phyloP scores from a whole-genome alignment of 73 alveolate species.

The Paramecium sonneborni region DNA sequence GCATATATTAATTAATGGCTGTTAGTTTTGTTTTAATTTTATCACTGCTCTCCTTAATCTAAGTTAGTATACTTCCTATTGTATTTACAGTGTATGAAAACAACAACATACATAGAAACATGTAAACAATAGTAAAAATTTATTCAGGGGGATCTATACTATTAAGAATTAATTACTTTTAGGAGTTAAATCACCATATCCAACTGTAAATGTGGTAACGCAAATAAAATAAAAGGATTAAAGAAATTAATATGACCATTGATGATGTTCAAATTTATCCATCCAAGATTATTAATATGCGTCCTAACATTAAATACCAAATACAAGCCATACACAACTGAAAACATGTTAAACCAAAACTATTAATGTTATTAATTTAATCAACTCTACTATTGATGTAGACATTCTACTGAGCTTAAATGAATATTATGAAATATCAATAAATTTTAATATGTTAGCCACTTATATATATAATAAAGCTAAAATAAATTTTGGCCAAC shows the following conservation, averaged over 20 bases:
- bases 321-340: slow-evolving; percentile 24
- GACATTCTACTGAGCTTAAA: background rate
- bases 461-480: background rate
- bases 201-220: slow-evolving; percentile 62
- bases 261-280: background rate
- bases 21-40: background rate
- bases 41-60: slow-evolving; percentile 10
- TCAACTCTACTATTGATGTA: background rate
- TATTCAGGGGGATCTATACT: background rate
- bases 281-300: background rate
- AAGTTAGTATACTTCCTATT: background rate
- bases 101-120: slow-evolving; percentile 13
- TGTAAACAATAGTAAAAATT: slow-evolving; percentile 11
- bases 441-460: background rate
- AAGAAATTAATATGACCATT: slow-evolving; percentile 6
- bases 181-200: slow-evolving; percentile 58
- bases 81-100: slow-evolving; percentile 41
- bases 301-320: background rate
- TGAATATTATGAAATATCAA: background rate
- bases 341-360: slow-evolving; percentile 23
- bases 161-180: background rate
- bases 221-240: slow-evolving; percentile 55
- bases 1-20: background rate
- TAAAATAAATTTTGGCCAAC: slow-evolving; percentile 47
- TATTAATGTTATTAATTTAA: slow-evolving; percentile 15